Conservation (phyloP, 208 protist species). For the Angomonas deanei region DNA sequence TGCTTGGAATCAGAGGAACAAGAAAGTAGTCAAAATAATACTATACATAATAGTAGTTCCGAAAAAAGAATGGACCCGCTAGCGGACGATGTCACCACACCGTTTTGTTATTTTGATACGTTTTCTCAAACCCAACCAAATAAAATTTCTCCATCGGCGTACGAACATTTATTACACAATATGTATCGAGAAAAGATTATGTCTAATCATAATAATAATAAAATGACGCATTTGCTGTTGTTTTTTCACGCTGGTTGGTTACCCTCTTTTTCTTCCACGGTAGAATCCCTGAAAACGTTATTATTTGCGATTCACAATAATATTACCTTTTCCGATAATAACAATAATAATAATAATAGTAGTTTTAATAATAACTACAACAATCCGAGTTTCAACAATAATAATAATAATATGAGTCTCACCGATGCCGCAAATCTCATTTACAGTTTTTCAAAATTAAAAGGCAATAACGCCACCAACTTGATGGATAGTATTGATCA, state of each 20-base stretch:
- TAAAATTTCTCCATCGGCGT: not conserved
- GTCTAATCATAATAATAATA: not conserved
- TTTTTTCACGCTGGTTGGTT: not conserved
- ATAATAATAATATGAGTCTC: not conserved
- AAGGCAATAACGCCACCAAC: not conserved
- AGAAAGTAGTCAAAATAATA: not conserved
- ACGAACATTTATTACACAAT: not conserved
- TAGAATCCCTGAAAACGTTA: not conserved
- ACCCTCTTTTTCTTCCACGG: not conserved
- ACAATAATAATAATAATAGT: not conserved
- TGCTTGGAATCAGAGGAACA: too few species aligned
- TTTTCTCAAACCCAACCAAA: too few species aligned
- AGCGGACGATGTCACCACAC: too few species aligned
- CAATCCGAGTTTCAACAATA: not conserved
- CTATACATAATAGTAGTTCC: not conserved
- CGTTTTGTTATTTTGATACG: too few species aligned
- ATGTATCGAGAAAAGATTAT: not conserved
- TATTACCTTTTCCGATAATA: not conserved
- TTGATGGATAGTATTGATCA: not conserved
- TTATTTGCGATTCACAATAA: not conserved
- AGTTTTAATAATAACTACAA: constrained; percentile 2
- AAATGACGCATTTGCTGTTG: not conserved
- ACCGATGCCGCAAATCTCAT: not conserved
- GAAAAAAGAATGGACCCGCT: not conserved
- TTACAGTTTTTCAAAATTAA: not conserved